Conservation (phyloP, 1,284 basidiomycete species). For the Somion occarium region DNA sequence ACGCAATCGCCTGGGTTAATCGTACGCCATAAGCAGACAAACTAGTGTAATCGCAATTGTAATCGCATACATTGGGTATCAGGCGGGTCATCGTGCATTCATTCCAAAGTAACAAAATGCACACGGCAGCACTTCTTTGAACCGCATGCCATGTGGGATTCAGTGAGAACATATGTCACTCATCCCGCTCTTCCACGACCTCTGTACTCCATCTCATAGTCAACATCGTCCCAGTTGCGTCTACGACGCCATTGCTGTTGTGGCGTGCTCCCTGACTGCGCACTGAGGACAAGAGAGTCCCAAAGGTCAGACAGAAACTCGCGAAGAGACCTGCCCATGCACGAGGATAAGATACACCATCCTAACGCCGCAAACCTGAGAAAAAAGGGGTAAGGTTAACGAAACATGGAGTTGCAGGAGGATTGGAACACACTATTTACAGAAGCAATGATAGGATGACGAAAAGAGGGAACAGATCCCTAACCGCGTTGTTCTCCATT, state of each 20-base stretch:
- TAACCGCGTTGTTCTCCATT: not conserved
- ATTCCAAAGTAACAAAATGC: not conserved
- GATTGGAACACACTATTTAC: conserved; percentile 27
- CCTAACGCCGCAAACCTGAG: conserved; percentile 32
- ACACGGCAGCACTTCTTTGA: not conserved
- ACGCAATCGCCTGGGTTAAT: no score
- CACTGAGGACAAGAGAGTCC: conserved; percentile 31
- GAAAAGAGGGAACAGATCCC: conserved; percentile 21
- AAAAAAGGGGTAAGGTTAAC: conserved; percentile 9
- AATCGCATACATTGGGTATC: no score
- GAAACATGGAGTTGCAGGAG: conserved; percentile 8
- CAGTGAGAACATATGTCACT: not conserved
- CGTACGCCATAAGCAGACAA: no score
- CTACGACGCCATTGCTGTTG: conserved; percentile 28
- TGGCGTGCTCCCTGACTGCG: conserved; percentile 23
- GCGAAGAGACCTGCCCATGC: conserved; percentile 49
- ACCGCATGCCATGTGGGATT: not conserved
- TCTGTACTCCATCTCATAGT: conserved; percentile 55
- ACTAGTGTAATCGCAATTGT: no score
- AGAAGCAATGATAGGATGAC: conserved; percentile 38
- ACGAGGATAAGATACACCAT: conserved; percentile 66
- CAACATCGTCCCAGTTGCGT: conserved; percentile 34
- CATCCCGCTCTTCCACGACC: not conserved
- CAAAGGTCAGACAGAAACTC: conserved; percentile 40
- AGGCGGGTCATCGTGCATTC: not conserved